These are phyloP conservation scores for Mycena rebaudengoi DNA, from an alignment of 768 basidiomycete species.

Conservation along the genomic window DNA sequence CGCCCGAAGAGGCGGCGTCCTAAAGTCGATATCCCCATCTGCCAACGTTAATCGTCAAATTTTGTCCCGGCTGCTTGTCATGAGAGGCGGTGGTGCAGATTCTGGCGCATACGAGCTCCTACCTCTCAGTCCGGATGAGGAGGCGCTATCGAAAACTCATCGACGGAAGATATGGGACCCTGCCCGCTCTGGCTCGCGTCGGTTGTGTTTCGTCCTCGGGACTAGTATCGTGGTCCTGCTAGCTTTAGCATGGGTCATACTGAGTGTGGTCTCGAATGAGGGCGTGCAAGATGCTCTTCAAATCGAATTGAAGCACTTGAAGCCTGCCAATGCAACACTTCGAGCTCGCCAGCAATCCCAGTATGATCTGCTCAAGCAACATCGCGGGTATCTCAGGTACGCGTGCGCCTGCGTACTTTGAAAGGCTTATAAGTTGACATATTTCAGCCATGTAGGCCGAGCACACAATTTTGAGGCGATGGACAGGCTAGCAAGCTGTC, in stretches of 20 bases:
- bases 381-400: neutral
- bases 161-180: too few relatives aligned
- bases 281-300: neutral
- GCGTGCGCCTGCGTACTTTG: neutral
- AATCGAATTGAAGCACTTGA: neutral
- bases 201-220: neutral
- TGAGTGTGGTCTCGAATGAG: neutral
- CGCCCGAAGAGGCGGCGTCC: too few relatives aligned
- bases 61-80: neutral
- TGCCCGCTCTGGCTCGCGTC: neutral
- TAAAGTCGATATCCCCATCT: neutral
- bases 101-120: neutral
- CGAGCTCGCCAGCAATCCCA: neutral
- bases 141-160: neutral
- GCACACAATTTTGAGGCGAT: neutral
- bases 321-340: neutral
- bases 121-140: neutral
- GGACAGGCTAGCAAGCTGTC: neutral
- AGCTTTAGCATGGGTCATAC: neutral
- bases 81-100: neutral
- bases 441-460: neutral
- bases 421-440: neutral
- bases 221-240: neutral
- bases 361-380: neutral
- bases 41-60: neutral